Conservation (phyloP, 2,329 filamentous ascomycete genomes). For the Arthrobotrys megalospora region DNA sequence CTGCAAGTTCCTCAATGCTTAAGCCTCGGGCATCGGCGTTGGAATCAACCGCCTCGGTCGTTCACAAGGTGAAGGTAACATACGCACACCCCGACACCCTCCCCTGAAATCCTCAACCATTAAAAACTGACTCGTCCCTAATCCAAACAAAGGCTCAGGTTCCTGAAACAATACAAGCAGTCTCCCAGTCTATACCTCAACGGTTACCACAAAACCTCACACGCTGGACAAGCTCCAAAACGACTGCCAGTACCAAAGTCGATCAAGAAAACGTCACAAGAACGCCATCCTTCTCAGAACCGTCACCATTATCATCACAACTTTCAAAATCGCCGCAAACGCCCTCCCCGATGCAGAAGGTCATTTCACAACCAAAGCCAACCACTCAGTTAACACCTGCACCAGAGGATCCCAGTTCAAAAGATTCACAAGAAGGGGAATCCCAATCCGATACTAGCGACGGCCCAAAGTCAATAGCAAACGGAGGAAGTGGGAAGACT, state of each 20-base stretch:
- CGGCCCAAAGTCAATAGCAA: slow-evolving; percentile 17
- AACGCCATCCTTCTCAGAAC: slow-evolving; percentile 36
- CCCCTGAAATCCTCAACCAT: slow-evolving; percentile 12
- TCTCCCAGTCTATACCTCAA: slow-evolving; percentile 53
- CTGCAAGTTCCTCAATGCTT: slow-evolving; percentile 52
- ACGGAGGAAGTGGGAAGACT: slow-evolving; percentile 16
- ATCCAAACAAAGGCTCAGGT: slow-evolving; percentile 40
- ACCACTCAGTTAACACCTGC: slow-evolving; percentile 53
- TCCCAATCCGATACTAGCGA: slow-evolving; percentile 21
- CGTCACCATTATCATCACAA: slow-evolving; percentile 26
- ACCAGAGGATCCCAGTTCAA: slow-evolving; percentile 20
- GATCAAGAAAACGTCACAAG: slow-evolving; percentile 44
- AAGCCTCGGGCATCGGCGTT: slow-evolving; percentile 51
- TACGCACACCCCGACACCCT: slow-evolving; percentile 3
- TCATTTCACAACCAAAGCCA: slow-evolving; percentile 45
- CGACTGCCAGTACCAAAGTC: slow-evolving; percentile 54
- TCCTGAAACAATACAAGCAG: slow-evolving; percentile 49
- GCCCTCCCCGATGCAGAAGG: slow-evolving; percentile 54
- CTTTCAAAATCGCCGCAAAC: slow-evolving; percentile 27
- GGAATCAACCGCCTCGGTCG: slow-evolving; percentile 58
- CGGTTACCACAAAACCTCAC: slow-evolving; percentile 54
- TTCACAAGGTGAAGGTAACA: slow-evolving; percentile 59
- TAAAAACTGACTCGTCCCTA: slow-evolving; percentile 5
- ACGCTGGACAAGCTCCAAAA: slow-evolving; percentile 43
- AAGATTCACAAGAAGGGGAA: background rate